Evolutionary conservation across 495 filamentous ascomycete genomes (phyloP).

Genomic region (Talaromyces adpressus): DNA sequence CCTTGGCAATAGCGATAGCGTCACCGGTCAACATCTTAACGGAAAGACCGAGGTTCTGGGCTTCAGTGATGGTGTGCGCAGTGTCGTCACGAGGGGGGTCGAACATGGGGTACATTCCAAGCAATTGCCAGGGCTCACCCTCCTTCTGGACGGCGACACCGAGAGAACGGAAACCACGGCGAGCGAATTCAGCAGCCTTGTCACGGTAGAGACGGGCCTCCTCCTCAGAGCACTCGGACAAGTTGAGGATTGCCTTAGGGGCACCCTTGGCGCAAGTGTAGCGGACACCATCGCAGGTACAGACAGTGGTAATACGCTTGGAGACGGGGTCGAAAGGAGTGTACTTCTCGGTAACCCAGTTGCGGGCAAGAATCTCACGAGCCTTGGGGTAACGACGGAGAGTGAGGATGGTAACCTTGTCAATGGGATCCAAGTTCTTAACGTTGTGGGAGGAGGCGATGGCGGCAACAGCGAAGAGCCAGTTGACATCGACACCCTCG

Average conservation of each 20-base stretch:
- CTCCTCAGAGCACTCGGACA: conserved; percentile 58
- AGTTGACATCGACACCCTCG: conserved; percentile 70
- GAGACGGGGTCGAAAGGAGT: conserved; percentile 73
- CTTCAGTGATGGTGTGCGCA: conserved; percentile 70
- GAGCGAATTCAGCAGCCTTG: conserved; percentile 67
- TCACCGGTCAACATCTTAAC: conserved; percentile 81
- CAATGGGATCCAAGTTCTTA: conserved; percentile 71
- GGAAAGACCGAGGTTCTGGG: conserved; percentile 66
- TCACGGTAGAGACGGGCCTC: conserved; percentile 58
- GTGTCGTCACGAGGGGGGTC: conserved; percentile 73
- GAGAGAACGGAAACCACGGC: conserved; percentile 75
- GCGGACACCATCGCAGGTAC: conserved; percentile 57
- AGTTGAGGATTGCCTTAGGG: conserved; percentile 63
- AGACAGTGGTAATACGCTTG: conserved; percentile 67
- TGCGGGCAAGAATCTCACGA: conserved; percentile 58
- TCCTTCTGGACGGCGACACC: conserved; percentile 67
- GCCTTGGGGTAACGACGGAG: conserved; percentile 69
- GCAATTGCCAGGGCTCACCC: conserved; percentile 59
- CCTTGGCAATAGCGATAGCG: conserved; percentile 71
- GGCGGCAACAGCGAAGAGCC: conserved; percentile 73
- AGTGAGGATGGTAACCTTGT: conserved; percentile 69
- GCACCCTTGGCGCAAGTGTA: conserved; percentile 69
- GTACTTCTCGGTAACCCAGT: conserved; percentile 70
- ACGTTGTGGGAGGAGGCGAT: conserved; percentile 71
- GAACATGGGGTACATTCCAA: conserved; percentile 74